Base-by-base conservation (phyloP, 148 eudicot species). In the Silene uniflora region DNA sequence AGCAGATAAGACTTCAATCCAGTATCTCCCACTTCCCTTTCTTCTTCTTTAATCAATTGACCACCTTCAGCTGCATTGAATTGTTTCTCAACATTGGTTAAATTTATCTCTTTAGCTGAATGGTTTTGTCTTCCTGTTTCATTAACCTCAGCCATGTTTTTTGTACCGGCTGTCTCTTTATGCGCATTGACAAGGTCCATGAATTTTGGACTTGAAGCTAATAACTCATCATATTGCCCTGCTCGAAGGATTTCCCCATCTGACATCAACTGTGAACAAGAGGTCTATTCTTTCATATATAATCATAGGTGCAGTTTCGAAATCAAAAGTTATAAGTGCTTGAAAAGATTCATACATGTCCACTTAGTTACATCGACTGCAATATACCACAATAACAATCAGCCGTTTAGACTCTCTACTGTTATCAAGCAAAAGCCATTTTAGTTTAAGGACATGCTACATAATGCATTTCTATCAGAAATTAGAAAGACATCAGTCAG, bases 11-110 rank as follows among this genome's bases (percentile, higher is more conserved):
- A 91, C 80, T 85, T 94, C 4, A 90, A 78, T 24, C 98, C 98
- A 7, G 85, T 82, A 82, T 91, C 89, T 59, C 98, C 98, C 9
- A 81, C 85, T 83, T 90, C 98, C 76, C 86, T 82, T 78, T 87
- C 97, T 82, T 94, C 98, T 86, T 81, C 84, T 79, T 88, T 91
- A 49, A 93, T 91, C 85, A 93, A 73, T 81, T 91, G 97, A 81
- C 88, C 87, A 11, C 81, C 82, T 24, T 39, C 73, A 6, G 88
- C 42, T 56, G 80, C 47, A 76, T 74, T 71, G 24, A 84, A 42
- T n/a, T n/a, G n/a, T n/a, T n/a, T n/a, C n/a, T n/a, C n/a, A n/a
- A n/a, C n/a, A n/a, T n/a, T n/a, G n/a, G 76, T 74, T 71, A 39
- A 79, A 42, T 73, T 83, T 27, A 84, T 88, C 83, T 90, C 97